Conservation (phyloP, 139 green algal genomes). For the Chlamydomonas applanata region DNA sequence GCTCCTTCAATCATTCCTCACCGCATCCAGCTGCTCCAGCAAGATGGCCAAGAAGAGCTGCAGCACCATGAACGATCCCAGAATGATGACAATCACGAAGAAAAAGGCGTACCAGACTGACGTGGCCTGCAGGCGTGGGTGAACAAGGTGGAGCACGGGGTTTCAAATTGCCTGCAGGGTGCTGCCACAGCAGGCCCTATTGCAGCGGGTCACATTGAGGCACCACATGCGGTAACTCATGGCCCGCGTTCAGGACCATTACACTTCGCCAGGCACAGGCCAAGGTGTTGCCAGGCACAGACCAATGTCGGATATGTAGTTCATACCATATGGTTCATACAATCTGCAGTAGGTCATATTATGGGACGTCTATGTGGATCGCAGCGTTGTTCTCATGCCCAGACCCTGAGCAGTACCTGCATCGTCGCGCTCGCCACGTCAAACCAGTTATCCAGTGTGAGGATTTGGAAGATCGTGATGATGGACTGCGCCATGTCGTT, state of each 20-base stretch:
- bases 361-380: too few relatives aligned
- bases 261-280: too few relatives aligned
- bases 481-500: slow-evolving; percentile 58
- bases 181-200: too few relatives aligned
- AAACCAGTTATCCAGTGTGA: slow-evolving; percentile 16
- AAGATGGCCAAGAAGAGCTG: slow-evolving; percentile 83
- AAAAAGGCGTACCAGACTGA: slow-evolving; percentile 36
- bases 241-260: too few relatives aligned
- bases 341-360: too few relatives aligned
- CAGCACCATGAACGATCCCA: slow-evolving; percentile 76
- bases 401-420: slow-evolving; percentile 30
- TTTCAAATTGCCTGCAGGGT: too few relatives aligned
- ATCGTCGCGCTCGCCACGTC: slow-evolving; percentile 5
- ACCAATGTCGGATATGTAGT: too few relatives aligned
- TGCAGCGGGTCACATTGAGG: too few relatives aligned
- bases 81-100: slow-evolving; percentile 51
- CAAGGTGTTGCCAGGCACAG: too few relatives aligned
- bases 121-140: slow-evolving; percentile 5
- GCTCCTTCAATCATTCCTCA: not conserved
- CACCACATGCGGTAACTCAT: too few relatives aligned
- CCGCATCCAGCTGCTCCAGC: slow-evolving; percentile 43
- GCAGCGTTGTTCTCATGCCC: too few relatives aligned
- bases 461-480: slow-evolving; percentile 61
- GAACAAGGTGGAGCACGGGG: not conserved
- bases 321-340: slow-evolving; percentile 43